These are phyloP conservation scores for Glaciozyma antarctica DNA, from an alignment of 768 basidiomycete species.

Conservation along the genomic window DNA sequence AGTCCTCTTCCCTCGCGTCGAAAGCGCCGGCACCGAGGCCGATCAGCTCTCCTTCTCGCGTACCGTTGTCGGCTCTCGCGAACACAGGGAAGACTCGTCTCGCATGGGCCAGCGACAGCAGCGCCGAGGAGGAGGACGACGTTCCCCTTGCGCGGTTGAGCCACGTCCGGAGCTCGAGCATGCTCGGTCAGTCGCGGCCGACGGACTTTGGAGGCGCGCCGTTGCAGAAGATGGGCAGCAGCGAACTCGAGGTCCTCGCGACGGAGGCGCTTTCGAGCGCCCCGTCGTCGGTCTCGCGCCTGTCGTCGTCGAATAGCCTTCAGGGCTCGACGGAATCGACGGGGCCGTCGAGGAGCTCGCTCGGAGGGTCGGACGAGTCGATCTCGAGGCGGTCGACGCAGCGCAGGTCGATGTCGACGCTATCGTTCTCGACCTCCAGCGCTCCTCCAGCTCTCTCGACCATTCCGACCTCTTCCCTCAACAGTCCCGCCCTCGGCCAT, in stretches of 20 bases:
- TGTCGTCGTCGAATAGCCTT: too few species aligned
- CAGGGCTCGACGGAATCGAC: too few species aligned
- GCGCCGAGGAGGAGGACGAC: constrained; percentile 27
- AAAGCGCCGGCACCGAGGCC: not conserved
- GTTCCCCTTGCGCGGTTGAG: constrained; percentile 21
- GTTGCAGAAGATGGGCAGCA: not conserved
- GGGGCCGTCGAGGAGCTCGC: not conserved
- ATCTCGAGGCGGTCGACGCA: constrained; percentile 11
- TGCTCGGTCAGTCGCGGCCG: constrained; percentile 9
- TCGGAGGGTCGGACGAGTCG: not conserved
- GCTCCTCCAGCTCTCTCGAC: not conserved
- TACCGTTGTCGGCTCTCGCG: not conserved
- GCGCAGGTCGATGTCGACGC: constrained; percentile 22
- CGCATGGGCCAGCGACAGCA: constrained; percentile 16
- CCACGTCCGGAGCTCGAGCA: constrained; percentile 18
- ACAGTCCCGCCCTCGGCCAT: constrained; percentile 3
- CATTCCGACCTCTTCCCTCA: not conserved
- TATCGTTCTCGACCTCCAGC: constrained; percentile 1
- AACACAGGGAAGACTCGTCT: not conserved
- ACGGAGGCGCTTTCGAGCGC: too few species aligned
- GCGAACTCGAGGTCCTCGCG: too few species aligned
- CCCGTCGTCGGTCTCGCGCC: too few species aligned
- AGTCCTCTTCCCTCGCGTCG: too few species aligned
- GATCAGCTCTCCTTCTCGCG: not conserved
- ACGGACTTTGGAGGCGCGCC: not conserved